These are phyloP conservation scores for Adenanthera pavonina DNA, from an alignment of 306 rosid genomes.

Conservation along the genomic window DNA sequence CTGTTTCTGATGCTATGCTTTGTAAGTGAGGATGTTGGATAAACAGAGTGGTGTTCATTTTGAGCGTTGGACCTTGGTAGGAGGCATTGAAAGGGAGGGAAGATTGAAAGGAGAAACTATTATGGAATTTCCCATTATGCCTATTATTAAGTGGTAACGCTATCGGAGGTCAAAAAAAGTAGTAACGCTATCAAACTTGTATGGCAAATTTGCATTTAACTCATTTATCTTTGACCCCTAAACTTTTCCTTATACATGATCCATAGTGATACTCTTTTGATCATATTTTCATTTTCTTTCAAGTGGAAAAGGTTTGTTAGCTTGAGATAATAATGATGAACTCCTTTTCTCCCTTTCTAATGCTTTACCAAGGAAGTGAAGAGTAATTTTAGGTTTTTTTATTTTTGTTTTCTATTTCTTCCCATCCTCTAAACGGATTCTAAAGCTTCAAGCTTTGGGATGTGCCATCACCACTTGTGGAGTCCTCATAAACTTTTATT, in stretches of 20 bases:
- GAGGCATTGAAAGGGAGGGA: not conserved
- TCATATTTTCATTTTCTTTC: not conserved
- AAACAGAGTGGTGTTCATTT: not conserved
- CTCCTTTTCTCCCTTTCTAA: not conserved
- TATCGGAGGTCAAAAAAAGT: no score
- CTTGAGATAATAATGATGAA: not conserved
- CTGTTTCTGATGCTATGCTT: conserved; percentile 6
- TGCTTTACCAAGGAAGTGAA: not conserved
- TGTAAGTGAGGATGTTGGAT: not conserved
- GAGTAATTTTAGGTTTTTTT: not conserved
- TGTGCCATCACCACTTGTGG: not conserved
- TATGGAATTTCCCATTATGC: not conserved
- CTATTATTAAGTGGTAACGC: not conserved
- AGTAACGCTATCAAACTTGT: not conserved
- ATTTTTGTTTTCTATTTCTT: not conserved
- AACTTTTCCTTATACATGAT: not conserved
- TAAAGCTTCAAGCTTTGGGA: not conserved
- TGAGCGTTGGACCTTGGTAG: not conserved
- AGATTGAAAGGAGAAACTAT: not conserved
- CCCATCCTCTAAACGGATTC: not conserved
- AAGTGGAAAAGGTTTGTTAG: not conserved
- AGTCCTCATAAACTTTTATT: conserved; percentile 30
- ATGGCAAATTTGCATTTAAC: not conserved
- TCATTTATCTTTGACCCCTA: not conserved
- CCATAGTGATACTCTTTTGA: not conserved